Evolutionary conservation across 164 flowering plant species (phyloP).

Genomic region (Pachysandra terminalis): DNA sequence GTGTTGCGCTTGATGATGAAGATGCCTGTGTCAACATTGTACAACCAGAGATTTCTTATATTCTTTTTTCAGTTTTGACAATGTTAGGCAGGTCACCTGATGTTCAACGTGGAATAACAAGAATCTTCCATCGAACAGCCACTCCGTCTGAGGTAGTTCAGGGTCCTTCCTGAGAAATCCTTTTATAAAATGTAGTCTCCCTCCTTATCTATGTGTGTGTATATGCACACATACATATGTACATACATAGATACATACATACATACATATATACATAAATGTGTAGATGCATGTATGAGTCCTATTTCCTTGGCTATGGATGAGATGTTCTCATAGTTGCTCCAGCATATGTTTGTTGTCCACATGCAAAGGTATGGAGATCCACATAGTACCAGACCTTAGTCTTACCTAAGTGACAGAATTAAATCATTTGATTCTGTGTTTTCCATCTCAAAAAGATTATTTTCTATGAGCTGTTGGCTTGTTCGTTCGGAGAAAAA

Average conservation of each 20-base stretch:
- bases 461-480: too few species aligned
- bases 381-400: not conserved
- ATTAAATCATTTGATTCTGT: too few species aligned
- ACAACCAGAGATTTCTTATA: slow-evolving; percentile 35
- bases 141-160: slow-evolving; percentile 71
- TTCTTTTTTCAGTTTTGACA: slow-evolving; percentile 67
- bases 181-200: not conserved
- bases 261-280: too few species aligned
- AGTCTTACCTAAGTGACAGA: too few species aligned
- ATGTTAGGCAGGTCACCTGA: slow-evolving; percentile 67
- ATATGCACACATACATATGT: too few species aligned
- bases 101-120: slow-evolving; percentile 89
- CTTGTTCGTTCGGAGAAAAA: too few species aligned
- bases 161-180: slow-evolving; percentile 3
- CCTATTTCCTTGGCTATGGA: not conserved
- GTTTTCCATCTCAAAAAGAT: too few species aligned
- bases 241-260: too few species aligned
- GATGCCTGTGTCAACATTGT: slow-evolving; percentile 20
- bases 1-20: slow-evolving; percentile 24
- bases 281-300: not conserved
- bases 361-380: not conserved
- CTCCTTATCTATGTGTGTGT: too few species aligned
- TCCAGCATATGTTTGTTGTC: not conserved
- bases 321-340: not conserved
- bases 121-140: slow-evolving; percentile 85